Base-by-base conservation (phyloP, 2,329 filamentous ascomycete species). In the Exophiala calicioides region DNA sequence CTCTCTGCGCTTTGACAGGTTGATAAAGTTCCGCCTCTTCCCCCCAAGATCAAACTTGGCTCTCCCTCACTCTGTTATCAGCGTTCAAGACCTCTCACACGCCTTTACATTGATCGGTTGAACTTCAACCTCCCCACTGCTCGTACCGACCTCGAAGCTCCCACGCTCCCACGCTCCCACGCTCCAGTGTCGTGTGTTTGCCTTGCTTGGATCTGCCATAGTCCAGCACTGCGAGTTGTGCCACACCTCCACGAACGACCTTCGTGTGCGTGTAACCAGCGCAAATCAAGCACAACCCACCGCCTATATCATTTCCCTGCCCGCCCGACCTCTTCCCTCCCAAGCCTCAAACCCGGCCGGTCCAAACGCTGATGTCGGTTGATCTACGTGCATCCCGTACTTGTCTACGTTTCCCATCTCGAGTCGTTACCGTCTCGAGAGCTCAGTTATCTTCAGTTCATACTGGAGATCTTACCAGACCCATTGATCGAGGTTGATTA, bases 371-470 rank as follows among this genome's bases (percentile, higher is more conserved):
- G 75, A 79, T 79, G 76, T 79, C 76, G 75, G 75, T 78, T 77
- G 75, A 78, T 68, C 65, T 74, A 65, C 75, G 75, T 65, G 68
- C 71, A 67, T 73, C 72, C 57, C 71, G 75, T 53, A 72, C 74
- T 59, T 78, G 74, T 52, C 64, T 79, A 61, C 73, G 75, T 52
- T 78, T 76, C 60, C 76, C 75, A 56, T 73, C 73, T 73, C 72
- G 76, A 71, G 72, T 77, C 67, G 68, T 73, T 65, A 72, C 74
- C 48, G 73, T 79, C 62, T 78, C 75, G 68, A 78, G 75, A 73
- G 71, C 75, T 52, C 75, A 79, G 63, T 67, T 79, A 29, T 78
- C 75, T 52, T 76, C 70, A 70, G 71, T 72, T 34, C 76, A 79
- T 68, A 78, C 75, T 60, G 76, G 76, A 59, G 75, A 78, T 64